Conservation (phyloP, 768 basidiomycete genomes). For the Pleurotus djamor region DNA sequence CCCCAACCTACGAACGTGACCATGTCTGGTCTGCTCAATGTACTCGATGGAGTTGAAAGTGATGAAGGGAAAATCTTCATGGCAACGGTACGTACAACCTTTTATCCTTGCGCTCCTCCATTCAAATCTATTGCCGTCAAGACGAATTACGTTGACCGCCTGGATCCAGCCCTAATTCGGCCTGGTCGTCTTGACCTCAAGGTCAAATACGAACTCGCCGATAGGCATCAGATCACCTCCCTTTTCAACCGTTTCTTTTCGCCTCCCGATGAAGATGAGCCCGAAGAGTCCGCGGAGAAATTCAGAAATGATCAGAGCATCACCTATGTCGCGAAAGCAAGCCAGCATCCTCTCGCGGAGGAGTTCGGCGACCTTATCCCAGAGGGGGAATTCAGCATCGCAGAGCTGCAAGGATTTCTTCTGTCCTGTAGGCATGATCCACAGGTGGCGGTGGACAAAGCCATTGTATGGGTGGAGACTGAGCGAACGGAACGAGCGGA, state of each 20-base stretch:
- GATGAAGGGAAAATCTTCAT: slow-evolving; percentile 64
- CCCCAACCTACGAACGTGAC: slow-evolving; percentile 33
- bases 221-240: slow-evolving; percentile 38
- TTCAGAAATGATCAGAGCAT: not conserved
- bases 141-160: slow-evolving; percentile 54
- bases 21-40: slow-evolving; percentile 54
- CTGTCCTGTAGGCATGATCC: slow-evolving; percentile 23
- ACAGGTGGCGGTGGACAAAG: slow-evolving; percentile 11
- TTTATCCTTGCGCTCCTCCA: not conserved
- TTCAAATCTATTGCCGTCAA: slow-evolving; percentile 17
- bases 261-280: not conserved
- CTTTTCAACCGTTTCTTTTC: slow-evolving; percentile 50
- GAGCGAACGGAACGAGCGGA: slow-evolving; percentile 18
- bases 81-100: slow-evolving; percentile 40
- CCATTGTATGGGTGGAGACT: slow-evolving; percentile 27
- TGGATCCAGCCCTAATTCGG: slow-evolving; percentile 53
- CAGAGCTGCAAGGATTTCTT: slow-evolving; percentile 44
- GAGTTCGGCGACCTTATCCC: slow-evolving; percentile 30
- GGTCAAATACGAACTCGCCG: slow-evolving; percentile 48
- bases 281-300: not conserved
- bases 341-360: slow-evolving; percentile 13
- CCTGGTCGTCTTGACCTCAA: slow-evolving; percentile 58
- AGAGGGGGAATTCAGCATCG: slow-evolving; percentile 31
- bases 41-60: slow-evolving; percentile 58
- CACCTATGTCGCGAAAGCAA: not conserved